Evolutionary conservation across 805 yeast genomes (phyloP), one percentile per base, ranked within the genome.

Genomic region (Candida endomychidarum): DNA sequence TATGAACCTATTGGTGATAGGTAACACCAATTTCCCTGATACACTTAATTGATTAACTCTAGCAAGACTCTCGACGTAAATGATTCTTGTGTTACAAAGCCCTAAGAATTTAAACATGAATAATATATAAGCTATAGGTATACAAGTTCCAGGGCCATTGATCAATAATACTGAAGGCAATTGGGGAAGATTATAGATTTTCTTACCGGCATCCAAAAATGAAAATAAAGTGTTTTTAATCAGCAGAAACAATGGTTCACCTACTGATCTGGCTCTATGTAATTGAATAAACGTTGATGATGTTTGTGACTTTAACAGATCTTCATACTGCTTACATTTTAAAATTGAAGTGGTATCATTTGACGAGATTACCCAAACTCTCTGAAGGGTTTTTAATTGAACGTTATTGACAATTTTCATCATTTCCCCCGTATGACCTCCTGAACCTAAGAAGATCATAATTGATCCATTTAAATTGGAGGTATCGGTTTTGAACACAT

Each of bases 401-500:
- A 75, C 62, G 26, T 68, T 67, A 4, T 55, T 45, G 8, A 87
- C 57, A 12, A 91, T 67, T 18, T 90, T 67, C n/a, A 90, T 58
- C 95, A 91, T 87, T 59, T 91, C 97, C 1, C 96, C 97, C 0
- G 97, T 89, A 54, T 89, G 98, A 2, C 97, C 98, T 0, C 99
- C 99, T 0, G 96, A 88, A 0, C 98, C 98, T 8, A 91, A 63
- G n/a, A 88, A 70, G 0, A 85, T 66, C 75, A 85, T 72, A 17
- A 78, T 43, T 3, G 53, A 40, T 2, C 60, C 60, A 21, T 38
- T 22, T 8, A 14, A 15, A 27, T 6, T 5, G 5, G 22, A 20
- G 5, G 28, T 11, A 9, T 29, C 37, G 9, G 30, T 7, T 3
- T 50, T 45, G 3, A 49, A 34, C 3, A 29, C 40, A 1, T 28